Base-by-base conservation (phyloP, 2,329 filamentous ascomycete genomes). In the Colletotrichum salicis region DNA sequence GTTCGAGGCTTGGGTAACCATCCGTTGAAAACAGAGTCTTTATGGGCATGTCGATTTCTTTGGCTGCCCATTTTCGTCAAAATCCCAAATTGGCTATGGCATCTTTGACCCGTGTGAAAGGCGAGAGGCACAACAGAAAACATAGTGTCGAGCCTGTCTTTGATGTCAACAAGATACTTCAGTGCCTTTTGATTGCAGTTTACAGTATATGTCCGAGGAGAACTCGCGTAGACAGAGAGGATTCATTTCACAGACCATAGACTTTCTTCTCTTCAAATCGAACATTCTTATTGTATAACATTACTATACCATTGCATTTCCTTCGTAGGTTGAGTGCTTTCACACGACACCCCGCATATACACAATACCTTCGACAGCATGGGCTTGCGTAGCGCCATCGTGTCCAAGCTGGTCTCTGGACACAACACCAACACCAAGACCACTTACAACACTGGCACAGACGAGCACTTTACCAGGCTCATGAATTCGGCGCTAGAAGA, bases 401-500 rank as follows among this genome's bases (percentile, higher is more conserved):
- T 48, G 19, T 22, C 41, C 19, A 48, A 48, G 41, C 41, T 48
- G 41, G 41, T 48, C 41, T 48, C 41, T 48, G 41, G 41, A 19
- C 19, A 48, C 24, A 29, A 29, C 5, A 19, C 10, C 22, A 19
- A 27, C 27, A 55, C 19, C 52, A 55, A 55, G 37, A 41, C 2
- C 37, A 41, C 15, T 10, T 7, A 29, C 10, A 55, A 24, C 19
- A 51, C 15, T 8, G 41, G n/a, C 19, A 22, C 41, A 13, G 24
- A 63, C 27, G n/a, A 58, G 19, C 31, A 68, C 33, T 31, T 67
- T 2, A 63, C 22, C 13, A 64, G 65, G 31, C 69, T 71, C 29
- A 69, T 48, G 59, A 71, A 69, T 35, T 69, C 69, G 22, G 65
- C 69, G 45, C 35, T 71, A 6, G 65, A 60, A 27, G 69, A 71